Evolutionary conservation across 345 rosid species (phyloP).

Genomic region (Syzygium aromaticum): DNA sequence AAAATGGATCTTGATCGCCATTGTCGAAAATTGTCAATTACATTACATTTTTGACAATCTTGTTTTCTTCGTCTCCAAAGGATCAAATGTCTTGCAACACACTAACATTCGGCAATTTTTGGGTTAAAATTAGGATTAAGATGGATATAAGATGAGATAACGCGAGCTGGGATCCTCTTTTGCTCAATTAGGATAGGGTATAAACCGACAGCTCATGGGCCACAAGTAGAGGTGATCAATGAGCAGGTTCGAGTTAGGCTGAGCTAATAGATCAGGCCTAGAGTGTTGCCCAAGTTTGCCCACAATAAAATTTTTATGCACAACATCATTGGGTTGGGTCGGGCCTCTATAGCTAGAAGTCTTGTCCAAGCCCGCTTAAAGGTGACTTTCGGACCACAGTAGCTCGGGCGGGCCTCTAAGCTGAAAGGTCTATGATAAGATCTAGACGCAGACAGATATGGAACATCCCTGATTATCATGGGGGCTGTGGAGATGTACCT

Average conservation of each 20-base stretch:
- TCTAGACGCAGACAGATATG: background rate
- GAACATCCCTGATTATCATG: background rate
- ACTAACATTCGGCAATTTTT: background rate
- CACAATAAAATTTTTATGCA: background rate
- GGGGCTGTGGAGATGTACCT: background rate
- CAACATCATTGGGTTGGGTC: background rate
- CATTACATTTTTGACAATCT: background rate
- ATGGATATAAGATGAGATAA: background rate
- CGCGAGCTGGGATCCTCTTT: background rate
- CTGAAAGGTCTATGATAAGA: background rate
- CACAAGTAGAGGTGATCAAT: background rate
- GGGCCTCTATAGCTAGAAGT: background rate
- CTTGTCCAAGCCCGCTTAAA: background rate
- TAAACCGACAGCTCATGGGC: background rate
- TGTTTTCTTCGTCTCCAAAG: background rate
- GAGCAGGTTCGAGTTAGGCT: background rate
- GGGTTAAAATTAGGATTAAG: background rate
- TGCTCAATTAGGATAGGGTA: background rate
- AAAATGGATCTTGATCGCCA: background rate
- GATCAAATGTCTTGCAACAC: background rate
- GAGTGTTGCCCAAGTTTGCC: background rate
- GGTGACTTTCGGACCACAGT: background rate
- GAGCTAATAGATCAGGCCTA: background rate
- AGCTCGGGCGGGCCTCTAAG: background rate
- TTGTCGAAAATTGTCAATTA: background rate